Conservation (phyloP, 495 filamentous ascomycete species). For the Xylaria telfairii region DNA sequence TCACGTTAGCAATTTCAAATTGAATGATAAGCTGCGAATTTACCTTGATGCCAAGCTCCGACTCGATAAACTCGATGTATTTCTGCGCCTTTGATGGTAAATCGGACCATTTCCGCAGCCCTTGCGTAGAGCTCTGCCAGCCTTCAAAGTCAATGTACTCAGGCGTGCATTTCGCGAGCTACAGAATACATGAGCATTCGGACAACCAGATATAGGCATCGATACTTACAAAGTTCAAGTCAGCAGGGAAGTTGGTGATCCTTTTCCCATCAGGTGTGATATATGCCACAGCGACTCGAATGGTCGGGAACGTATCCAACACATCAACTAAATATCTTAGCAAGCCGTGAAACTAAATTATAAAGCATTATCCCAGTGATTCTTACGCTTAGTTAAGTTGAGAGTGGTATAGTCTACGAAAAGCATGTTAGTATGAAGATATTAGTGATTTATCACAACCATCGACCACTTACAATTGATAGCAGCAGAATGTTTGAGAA, state of each 20-base stretch:
- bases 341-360: neutral
- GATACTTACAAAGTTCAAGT: constrained; percentile 65
- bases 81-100: constrained; percentile 73
- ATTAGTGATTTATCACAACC: neutral
- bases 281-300: constrained; percentile 83
- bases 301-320: constrained; percentile 80
- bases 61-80: constrained; percentile 81
- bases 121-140: constrained; percentile 77
- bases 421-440: neutral
- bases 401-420: constrained; percentile 67
- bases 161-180: constrained; percentile 54
- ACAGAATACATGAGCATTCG: constrained; percentile 30
- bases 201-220: constrained; percentile 36
- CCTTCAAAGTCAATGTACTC: constrained; percentile 80
- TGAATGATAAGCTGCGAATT: neutral
- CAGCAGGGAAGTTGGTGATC: constrained; percentile 69
- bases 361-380: neutral
- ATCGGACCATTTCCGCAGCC: constrained; percentile 64
- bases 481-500: constrained; percentile 73
- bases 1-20: neutral
- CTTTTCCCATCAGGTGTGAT: constrained; percentile 56
- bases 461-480: constrained; percentile 57
- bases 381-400: constrained; percentile 74
- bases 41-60: constrained; percentile 72
- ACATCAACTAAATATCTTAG: constrained; percentile 65